Conservation (phyloP, 2,329 filamentous ascomycete species). For the Alternaria arbusti region DNA sequence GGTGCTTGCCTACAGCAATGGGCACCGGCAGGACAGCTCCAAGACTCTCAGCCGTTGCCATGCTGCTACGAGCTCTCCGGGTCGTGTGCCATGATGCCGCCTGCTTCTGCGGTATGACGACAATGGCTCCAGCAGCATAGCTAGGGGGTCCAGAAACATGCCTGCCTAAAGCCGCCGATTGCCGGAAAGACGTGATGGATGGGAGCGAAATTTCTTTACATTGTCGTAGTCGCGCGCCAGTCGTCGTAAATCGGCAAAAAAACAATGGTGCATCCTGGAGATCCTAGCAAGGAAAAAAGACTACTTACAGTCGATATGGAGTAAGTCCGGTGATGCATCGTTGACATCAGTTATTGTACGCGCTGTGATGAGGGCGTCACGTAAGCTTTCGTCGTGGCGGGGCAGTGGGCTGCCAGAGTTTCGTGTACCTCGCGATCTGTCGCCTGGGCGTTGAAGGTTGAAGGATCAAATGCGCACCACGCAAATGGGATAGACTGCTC, state of each 20-base stretch:
- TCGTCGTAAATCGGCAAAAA: constrained; percentile 27
- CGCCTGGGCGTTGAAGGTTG: neutral
- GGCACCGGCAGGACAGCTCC: constrained; percentile 5
- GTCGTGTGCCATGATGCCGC: constrained; percentile 36
- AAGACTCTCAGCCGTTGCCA: neutral
- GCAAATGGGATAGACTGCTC: constrained; percentile 13
- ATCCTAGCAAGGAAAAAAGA: constrained; percentile 12
- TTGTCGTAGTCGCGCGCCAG: constrained; percentile 10
- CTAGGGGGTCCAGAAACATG: constrained; percentile 15
- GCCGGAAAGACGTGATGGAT: constrained; percentile 33
- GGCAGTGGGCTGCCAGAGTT: constrained; percentile 15
- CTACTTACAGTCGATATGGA: constrained; percentile 47
- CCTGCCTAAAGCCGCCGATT: constrained; percentile 30
- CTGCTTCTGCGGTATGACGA: constrained; percentile 29
- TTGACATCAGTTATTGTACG: neutral
- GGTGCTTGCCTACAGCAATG: constrained; percentile 3
- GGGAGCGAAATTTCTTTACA: constrained; percentile 18
- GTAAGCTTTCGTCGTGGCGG: constrained; percentile 17
- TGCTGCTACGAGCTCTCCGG: constrained; percentile 11
- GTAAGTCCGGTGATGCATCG: constrained; percentile 44
- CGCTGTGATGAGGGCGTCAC: constrained; percentile 2
- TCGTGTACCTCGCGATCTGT: neutral
- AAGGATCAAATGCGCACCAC: constrained; percentile 6
- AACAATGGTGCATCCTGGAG: constrained; percentile 10
- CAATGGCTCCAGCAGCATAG: constrained; percentile 16